phyloP scores from a whole-genome alignment of 2,329 filamentous ascomycete genomes.

The Cordyceps cicadae region DNA sequence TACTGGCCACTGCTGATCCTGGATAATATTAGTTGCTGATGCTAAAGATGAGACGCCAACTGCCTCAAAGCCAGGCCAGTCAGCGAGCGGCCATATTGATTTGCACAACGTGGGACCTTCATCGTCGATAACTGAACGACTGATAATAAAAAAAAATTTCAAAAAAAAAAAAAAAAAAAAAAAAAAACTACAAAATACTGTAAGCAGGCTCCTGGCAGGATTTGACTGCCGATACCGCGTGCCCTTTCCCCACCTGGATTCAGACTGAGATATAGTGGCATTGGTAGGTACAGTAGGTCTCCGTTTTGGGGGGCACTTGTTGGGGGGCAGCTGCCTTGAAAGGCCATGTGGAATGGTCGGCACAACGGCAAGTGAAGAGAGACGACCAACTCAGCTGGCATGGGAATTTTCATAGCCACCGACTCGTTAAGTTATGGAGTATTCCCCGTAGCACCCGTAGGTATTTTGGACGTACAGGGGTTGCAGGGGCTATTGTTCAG shows the following conservation, averaged over 20 bases:
- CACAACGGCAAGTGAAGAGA: too few species aligned
- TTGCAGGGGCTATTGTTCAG: background rate
- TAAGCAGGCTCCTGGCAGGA: background rate
- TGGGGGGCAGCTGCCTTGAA: background rate
- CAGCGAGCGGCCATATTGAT: background rate
- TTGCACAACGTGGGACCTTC: background rate
- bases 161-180: background rate
- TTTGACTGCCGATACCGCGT: background rate
- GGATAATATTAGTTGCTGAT: background rate
- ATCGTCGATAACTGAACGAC: background rate
- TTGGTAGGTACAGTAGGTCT: background rate
- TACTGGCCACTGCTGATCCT: background rate
- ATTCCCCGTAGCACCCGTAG: too few species aligned
- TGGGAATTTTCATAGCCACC: too few species aligned
- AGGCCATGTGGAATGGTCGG: background rate
- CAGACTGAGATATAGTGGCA: background rate
- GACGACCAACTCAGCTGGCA: background rate
- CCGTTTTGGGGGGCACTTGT: background rate
- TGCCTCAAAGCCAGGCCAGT: background rate
- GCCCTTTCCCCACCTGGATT: background rate
- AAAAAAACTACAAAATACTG: background rate
- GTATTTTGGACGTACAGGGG: slow-evolving; percentile 2
- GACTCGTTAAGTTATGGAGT: too few species aligned
- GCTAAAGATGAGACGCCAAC: background rate
- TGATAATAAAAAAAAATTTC: too few species aligned